Evolutionary conservation across 768 basidiomycete genomes (phyloP).

Genomic region (Trametopsis cervina): DNA sequence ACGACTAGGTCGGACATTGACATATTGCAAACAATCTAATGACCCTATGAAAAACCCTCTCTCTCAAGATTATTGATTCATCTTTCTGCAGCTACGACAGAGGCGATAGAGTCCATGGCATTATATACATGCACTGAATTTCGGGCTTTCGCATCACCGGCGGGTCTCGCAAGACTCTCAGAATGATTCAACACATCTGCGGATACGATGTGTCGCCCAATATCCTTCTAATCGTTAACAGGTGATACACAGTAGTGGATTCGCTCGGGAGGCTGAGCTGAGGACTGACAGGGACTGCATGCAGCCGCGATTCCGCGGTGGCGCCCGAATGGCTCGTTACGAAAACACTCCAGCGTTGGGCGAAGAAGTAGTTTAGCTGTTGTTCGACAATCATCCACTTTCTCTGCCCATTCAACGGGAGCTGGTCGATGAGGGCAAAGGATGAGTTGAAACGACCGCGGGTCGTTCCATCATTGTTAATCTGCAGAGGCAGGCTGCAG

Average conservation of each 20-base stretch:
- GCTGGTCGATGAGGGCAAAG: slow-evolving; percentile 40
- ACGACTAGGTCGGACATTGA: slow-evolving; percentile 9
- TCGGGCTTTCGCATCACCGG: slow-evolving; percentile 15
- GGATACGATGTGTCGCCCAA: slow-evolving; percentile 41
- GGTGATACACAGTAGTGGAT: slow-evolving; percentile 30
- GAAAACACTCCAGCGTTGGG: slow-evolving; percentile 33
- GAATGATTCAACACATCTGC: slow-evolving; percentile 45
- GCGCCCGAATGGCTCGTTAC: slow-evolving; percentile 40
- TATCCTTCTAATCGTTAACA: slow-evolving; percentile 46
- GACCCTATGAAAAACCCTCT: neutral
- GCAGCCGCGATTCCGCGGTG: slow-evolving; percentile 41
- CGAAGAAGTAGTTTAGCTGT: slow-evolving; percentile 31
- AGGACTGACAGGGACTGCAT: slow-evolving; percentile 36
- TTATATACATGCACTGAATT: slow-evolving; percentile 18
- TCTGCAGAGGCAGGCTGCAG: too few species aligned
- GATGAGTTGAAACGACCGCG: slow-evolving; percentile 45
- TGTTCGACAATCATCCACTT: slow-evolving; percentile 34
- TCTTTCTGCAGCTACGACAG: slow-evolving; percentile 8
- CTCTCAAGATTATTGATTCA: too few species aligned
- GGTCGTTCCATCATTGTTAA: too few species aligned
- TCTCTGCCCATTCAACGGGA: slow-evolving; percentile 49
- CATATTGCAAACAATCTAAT: slow-evolving; percentile 8
- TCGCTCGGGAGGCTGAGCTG: slow-evolving; percentile 41
- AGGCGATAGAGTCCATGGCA: slow-evolving; percentile 13
- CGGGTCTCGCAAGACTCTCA: slow-evolving; percentile 32